Conservation (phyloP, 352 stramenopile genomes). For the Hyaloperonospora arabidopsidis region DNA sequence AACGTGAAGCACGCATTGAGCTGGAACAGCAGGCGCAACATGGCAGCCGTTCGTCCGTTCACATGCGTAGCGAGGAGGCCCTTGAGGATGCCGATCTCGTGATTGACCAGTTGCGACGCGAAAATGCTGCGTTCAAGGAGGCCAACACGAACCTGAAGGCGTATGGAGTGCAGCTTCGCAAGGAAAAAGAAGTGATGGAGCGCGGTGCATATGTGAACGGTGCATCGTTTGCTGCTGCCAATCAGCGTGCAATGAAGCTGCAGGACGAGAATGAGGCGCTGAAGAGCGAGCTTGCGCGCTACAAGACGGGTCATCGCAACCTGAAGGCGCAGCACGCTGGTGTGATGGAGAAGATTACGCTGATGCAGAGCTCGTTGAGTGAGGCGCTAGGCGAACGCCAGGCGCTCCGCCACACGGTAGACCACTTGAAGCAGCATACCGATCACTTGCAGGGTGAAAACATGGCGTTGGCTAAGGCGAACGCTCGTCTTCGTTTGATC, state of each 20-base stretch:
- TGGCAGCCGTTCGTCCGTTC: conserved; percentile 58
- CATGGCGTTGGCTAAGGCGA: conserved; percentile 75
- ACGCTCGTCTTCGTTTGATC: conserved; percentile 75
- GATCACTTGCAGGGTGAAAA: conserved; percentile 78
- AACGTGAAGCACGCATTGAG: conserved; percentile 79
- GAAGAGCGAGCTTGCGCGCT: conserved; percentile 66
- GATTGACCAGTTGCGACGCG: conserved; percentile 76
- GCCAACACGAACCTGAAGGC: conserved; percentile 79
- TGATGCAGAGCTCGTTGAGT: conserved; percentile 70
- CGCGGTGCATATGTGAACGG: conserved; percentile 82
- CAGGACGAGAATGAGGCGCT: conserved; percentile 78
- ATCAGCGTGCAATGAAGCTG: conserved; percentile 79
- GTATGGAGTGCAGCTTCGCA: conserved; percentile 72
- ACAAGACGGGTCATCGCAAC: conserved; percentile 79
- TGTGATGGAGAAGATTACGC: conserved; percentile 73
- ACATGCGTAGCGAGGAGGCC: conserved; percentile 73
- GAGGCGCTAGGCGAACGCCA: conserved; percentile 67
- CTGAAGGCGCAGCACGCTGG: conserved; percentile 75
- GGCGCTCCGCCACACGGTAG: conserved; percentile 61
- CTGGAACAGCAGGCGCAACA: conserved; percentile 63
- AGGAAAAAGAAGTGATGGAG: conserved; percentile 87
- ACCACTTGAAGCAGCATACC: conserved; percentile 65
- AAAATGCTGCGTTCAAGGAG: conserved; percentile 81
- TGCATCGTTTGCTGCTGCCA: conserved; percentile 76
- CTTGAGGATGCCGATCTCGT: conserved; percentile 73